These are phyloP conservation scores for Cryptosporidium canis DNA, from an alignment of 169 alveolate genomes.

Conservation along the genomic window DNA sequence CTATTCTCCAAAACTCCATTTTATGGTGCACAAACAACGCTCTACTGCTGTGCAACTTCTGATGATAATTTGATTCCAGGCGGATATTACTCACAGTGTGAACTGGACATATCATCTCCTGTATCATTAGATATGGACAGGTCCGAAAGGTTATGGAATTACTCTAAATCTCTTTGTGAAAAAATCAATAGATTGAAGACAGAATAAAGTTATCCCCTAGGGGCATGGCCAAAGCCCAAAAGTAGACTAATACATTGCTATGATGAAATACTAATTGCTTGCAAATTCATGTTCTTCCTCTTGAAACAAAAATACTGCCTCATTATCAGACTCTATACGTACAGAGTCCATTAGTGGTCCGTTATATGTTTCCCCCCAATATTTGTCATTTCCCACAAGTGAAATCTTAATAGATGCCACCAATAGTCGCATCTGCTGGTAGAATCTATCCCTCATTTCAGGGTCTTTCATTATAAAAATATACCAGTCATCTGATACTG, in stretches of 20 bases:
- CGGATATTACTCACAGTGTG: slow-evolving; percentile 76
- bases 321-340: slow-evolving; percentile 46
- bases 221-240: neutral
- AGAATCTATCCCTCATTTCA: slow-evolving; percentile 66
- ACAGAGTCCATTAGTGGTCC: slow-evolving; percentile 45
- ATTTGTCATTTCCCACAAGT: slow-evolving; percentile 45
- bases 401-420: slow-evolving; percentile 63
- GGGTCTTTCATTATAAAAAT: slow-evolving; percentile 53
- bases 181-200: neutral
- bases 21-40: slow-evolving; percentile 77
- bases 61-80: slow-evolving; percentile 72
- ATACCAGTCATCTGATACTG: slow-evolving; percentile 70
- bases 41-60: slow-evolving; percentile 70
- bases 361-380: slow-evolving; percentile 61
- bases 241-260: neutral
- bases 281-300: slow-evolving; percentile 45
- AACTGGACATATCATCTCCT: slow-evolving; percentile 59
- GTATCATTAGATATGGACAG: slow-evolving; percentile 22
- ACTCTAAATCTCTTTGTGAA: slow-evolving; percentile 19
- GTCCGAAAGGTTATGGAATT: slow-evolving; percentile 47
- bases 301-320: slow-evolving; percentile 33
- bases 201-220: neutral
- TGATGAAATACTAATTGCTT: neutral
- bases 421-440: slow-evolving; percentile 50
- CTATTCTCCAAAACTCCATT: slow-evolving; percentile 66